phyloP scores from a whole-genome alignment of 2,329 filamentous ascomycete species.

The Fusarium musae region DNA sequence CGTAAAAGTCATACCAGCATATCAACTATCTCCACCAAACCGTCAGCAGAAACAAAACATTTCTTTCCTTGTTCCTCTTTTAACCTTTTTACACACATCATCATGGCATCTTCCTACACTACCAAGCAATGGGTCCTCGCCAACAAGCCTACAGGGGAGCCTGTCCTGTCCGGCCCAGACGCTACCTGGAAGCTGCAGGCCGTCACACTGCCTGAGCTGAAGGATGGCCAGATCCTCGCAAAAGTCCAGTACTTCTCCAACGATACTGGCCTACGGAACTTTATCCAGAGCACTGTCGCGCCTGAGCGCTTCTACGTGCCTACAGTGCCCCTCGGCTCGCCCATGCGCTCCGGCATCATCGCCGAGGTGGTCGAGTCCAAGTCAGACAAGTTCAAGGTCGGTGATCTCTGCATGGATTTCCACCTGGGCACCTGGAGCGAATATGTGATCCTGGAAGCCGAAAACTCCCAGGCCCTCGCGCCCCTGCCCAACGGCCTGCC shows the following conservation, averaged over 20 bases:
- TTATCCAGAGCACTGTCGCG: slow-evolving; percentile 45
- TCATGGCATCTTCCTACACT: slow-evolving; percentile 41
- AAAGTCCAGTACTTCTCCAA: slow-evolving; percentile 46
- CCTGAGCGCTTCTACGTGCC: slow-evolving; percentile 46
- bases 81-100: not conserved
- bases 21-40: not conserved
- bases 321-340: slow-evolving; percentile 42
- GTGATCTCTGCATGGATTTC: slow-evolving; percentile 46
- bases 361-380: slow-evolving; percentile 45
- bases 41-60: slow-evolving; percentile 15
- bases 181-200: slow-evolving; percentile 44
- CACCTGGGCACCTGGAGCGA: slow-evolving; percentile 46
- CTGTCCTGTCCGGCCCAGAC: slow-evolving; percentile 41
- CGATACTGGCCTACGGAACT: slow-evolving; percentile 45
- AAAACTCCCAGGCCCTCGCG: slow-evolving; percentile 38
- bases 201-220: slow-evolving; percentile 38
- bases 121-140: slow-evolving; percentile 48
- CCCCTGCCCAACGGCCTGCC: slow-evolving; percentile 40
- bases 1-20: not conserved
- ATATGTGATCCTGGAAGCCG: slow-evolving; percentile 43
- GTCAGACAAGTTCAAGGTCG: slow-evolving; percentile 40
- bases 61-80: not conserved
- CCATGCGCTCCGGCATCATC: slow-evolving; percentile 46
- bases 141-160: slow-evolving; percentile 42
- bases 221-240: slow-evolving; percentile 44